Evolutionary conservation across 192 early-diverging fungal species (phyloP), one percentile per base, ranked within the genome.

Genomic region (Paraglomus occultum): DNA sequence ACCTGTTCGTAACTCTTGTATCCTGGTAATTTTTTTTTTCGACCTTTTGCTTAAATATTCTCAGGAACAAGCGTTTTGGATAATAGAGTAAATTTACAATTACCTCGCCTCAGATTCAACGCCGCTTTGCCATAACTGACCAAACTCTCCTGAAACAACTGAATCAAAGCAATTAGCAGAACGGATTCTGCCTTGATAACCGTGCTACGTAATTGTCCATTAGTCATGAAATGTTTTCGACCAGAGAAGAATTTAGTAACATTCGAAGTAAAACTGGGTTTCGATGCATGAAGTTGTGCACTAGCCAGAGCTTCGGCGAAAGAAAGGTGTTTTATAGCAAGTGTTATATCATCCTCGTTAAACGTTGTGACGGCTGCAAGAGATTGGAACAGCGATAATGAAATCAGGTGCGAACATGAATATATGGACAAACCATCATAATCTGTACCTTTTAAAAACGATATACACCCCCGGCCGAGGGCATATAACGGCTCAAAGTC

Each of bases 371-470:
- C 72, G 0, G 73, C 73, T 77, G 51, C 14, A 45, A 15, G 10
- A 8, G 9, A 5, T 9, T 23, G 58, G 22, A 15, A 14, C 8
- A 14, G 15, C 46, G 38, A 18, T 22, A 46, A 73, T 63, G n/a
- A 67, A 31, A 40, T 38, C 23, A 12, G 45, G 31, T 7, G 11
- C 23, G 43, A 42, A 42, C 38, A n/a, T 46, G 23, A 40, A 42
- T n/a, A 45, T 59, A 12, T 22, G 61, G 49, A 50, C 51, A 39
- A 51, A 57, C 22, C n/a, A 12, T 38, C 38, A 50, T 42, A 47
- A n/a, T 43, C 42, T 31, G 31, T 78, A 85, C 84, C 84, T 81
- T 85, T 85, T 49, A 85, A 73, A 64, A 85, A 85, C 15, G 81
- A 78, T 39, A 85, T 75, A 22, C 75, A 73, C 31, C 84, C 80